Conservation (phyloP, 1,284 basidiomycete species). For the Fomitopsis schrenkii region DNA sequence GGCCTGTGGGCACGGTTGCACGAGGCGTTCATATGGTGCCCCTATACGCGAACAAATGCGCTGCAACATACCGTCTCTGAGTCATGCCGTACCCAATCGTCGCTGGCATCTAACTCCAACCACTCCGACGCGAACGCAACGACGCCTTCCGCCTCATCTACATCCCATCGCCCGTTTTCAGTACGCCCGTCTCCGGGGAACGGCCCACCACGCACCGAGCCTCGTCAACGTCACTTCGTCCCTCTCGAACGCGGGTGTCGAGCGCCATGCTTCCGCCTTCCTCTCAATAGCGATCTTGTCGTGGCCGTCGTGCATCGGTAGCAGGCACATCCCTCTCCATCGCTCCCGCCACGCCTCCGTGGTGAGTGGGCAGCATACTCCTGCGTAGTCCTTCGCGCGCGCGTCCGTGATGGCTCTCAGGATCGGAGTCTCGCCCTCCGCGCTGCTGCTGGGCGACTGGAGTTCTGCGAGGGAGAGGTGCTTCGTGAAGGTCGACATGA, state of each 20-base stretch:
- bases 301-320: conserved; percentile 48
- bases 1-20: conserved; percentile 50
- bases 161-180: neutral
- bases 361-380: conserved; percentile 81
- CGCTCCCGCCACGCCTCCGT: conserved; percentile 84
- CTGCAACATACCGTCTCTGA: conserved; percentile 76
- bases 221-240: conserved; percentile 89
- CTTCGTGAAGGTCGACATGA: conserved; percentile 33
- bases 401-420: conserved; percentile 47
- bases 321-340: conserved; percentile 88
- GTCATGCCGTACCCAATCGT: conserved; percentile 95
- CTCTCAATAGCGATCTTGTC: conserved; percentile 55
- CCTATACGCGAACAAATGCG: neutral
- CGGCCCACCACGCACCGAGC: conserved; percentile 53
- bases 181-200: neutral
- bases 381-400: conserved; percentile 55
- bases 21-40: neutral
- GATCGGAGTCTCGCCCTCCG: conserved; percentile 39
- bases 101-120: conserved; percentile 91
- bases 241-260: conserved; percentile 71
- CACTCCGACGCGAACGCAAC: conserved; percentile 86
- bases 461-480: conserved; percentile 36
- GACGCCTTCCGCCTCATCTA: conserved; percentile 83
- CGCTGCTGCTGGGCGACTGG: conserved; percentile 16
- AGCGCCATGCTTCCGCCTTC: conserved; percentile 87